Evolutionary conservation across 768 basidiomycete genomes (phyloP), one percentile per base, ranked within the genome.

Genomic region (Fistulinella prunicolor): DNA sequence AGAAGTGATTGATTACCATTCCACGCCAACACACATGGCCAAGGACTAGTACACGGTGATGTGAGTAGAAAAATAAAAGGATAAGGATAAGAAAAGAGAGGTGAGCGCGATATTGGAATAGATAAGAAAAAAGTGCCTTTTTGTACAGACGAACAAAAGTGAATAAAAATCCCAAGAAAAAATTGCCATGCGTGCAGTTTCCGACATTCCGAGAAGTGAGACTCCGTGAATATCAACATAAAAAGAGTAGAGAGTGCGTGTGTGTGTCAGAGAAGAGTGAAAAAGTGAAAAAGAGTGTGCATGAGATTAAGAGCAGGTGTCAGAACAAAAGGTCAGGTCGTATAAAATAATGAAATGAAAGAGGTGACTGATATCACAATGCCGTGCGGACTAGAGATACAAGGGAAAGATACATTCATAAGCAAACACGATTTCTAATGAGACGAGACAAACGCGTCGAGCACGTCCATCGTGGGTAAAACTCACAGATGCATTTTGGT

Each of bases 401-500:
- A 57, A 26, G 6, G 36, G 32, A 17, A 34, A 28, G 47, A 34
- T 43, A 42, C 49, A 42, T 6, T 47, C 16, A 63, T 64, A 43
- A 60, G 53, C 38, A 45, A 9, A 29, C 16, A 19, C 10, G n/a
- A 47, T 49, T 42, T 6, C 26, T 26, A 29, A 56, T 6, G 17
- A 20, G 38, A 22, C 17, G 23, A 50, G 36, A 46, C 28, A 40
- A 29, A 53, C 40, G 47, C 36, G 42, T 28, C 23, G 7, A 16
- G 35, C 40, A 42, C 41, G 43, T 32, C 30, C 13, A 32, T 47
- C 45, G n/a, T 6, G 19, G 13, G 16, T 26, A 42, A 44, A 36
- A 66, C 64, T 59, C 57, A 62, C 59, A 50, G 35, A 38, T 51
- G 17, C 16, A 47, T 21, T 44, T 21, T 10, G 16, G 28, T 24